phyloP scores from a whole-genome alignment of 129 eudicot genomes.

The Helichrysum umbraculigerum region DNA sequence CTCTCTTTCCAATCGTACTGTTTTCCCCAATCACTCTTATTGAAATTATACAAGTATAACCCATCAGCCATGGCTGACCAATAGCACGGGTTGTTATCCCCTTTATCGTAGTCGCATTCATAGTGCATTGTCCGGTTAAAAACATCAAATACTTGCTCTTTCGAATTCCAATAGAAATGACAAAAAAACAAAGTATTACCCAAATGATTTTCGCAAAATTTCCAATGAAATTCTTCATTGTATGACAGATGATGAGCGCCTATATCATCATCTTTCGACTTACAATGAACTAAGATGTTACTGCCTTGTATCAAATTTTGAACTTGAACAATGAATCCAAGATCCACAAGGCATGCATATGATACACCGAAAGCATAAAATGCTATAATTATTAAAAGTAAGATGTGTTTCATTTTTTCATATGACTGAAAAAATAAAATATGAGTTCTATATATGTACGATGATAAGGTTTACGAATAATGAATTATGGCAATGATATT shows the following conservation, averaged over 20 bases:
- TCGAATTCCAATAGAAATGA: not conserved
- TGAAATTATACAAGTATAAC: not conserved
- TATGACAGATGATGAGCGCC: not conserved
- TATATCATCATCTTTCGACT: not conserved
- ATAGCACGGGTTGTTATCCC: not conserved
- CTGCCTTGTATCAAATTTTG: not conserved
- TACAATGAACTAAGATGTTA: not conserved
- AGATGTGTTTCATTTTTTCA: too few species aligned
- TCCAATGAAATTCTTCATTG: not conserved
- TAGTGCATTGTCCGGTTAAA: not conserved
- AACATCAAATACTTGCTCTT: not conserved
- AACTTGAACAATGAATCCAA: too few species aligned
- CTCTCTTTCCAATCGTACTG: not conserved
- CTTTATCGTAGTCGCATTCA: not conserved
- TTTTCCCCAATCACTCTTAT: not conserved
- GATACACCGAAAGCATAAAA: too few species aligned
- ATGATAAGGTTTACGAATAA: too few species aligned
- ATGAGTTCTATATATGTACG: too few species aligned
- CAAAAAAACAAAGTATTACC: not conserved
- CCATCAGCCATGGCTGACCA: not conserved
- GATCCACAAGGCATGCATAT: too few species aligned
- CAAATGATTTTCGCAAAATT: not conserved
- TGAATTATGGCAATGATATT: too few species aligned
- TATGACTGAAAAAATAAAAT: too few species aligned
- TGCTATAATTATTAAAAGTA: too few species aligned